Base-by-base conservation (phyloP, 768 basidiomycete genomes). In the Hericium coralloides region DNA sequence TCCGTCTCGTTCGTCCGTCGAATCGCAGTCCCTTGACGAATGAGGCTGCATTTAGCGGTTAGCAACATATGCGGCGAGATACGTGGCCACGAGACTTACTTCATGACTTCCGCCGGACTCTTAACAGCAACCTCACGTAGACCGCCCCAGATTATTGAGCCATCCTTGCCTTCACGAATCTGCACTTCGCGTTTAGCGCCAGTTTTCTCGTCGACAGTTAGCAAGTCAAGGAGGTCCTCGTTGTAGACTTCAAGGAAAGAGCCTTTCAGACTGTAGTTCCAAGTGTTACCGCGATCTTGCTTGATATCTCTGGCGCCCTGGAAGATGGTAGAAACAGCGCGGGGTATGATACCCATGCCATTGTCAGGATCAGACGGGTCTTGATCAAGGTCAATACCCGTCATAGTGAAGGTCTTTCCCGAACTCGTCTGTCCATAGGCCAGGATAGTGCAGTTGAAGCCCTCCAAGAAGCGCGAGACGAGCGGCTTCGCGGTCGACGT, bases 221-320 rank as follows among this genome's bases (percentile, higher is more conserved):
- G 78, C 53, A 99, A 78, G 76, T 99, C 97, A 69, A 98, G 91
- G 53, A 99, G 82, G 73, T 99, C 97, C 74, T 99, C 97, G 72
- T 99, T 98, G 74, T 99, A 98, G 54, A 99, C 82, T 78, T 99
- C 97, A 61, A 99, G 85, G 75, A 95, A 99, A 22, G 91, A 93
- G 52, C 89, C 89, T 72, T 91, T 94, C 67, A 93, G 74, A 61
- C 70, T 81, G 67, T 77, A 93, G 58, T 79, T 87, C 92, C 89
- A 95, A 43, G 83, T 73, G 59, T 77, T 77, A 38, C 77, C 83
- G 31, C 90, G 84, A 68, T 85, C 86, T 66, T 84, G 87, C 72
- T 83, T 91, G 55, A 87, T 74, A 68, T 88, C 83, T 65, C 80
- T 82, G 47, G 89, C 87, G 49, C 80, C 76, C 12, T 83, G 72